These are phyloP conservation scores for Lactifluus piperatus DNA, from an alignment of 768 basidiomycete genomes.

Conservation along the genomic window DNA sequence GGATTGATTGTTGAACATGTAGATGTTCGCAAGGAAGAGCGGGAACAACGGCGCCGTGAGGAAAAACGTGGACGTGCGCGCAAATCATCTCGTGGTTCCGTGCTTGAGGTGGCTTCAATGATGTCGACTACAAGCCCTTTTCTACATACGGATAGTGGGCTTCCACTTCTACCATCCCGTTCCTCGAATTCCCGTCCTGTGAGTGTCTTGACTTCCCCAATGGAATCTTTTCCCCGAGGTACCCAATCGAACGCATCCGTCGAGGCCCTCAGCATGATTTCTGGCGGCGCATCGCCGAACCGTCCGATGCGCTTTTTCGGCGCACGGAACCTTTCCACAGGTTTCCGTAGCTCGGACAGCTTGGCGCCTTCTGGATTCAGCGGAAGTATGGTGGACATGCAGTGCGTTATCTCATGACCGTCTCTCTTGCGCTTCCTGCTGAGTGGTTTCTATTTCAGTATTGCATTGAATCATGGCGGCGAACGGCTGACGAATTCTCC, in stretches of 20 bases:
- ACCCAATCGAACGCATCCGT: slow-evolving; percentile 73
- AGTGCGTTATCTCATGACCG: slow-evolving; percentile 43
- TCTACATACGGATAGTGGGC: slow-evolving; percentile 47
- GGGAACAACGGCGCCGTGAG: slow-evolving; percentile 63
- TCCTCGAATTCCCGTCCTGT: slow-evolving; percentile 36
- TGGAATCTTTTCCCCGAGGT: slow-evolving; percentile 44
- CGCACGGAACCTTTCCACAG: slow-evolving; percentile 57
- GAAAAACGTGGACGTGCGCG: slow-evolving; percentile 49
- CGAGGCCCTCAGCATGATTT: slow-evolving; percentile 67
- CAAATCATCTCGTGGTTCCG: slow-evolving; percentile 66
- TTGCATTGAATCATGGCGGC: slow-evolving; percentile 67
- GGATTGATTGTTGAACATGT: slow-evolving; percentile 88
- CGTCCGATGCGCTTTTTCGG: slow-evolving; percentile 72
- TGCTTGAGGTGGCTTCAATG: slow-evolving; percentile 62
- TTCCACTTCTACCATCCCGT: slow-evolving; percentile 35
- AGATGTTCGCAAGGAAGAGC: slow-evolving; percentile 71
- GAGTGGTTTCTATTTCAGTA: slow-evolving; percentile 32
- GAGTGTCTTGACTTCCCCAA: slow-evolving; percentile 51
- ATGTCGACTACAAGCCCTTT: slow-evolving; percentile 57
- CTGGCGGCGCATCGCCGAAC: slow-evolving; percentile 41
- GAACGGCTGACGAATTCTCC: slow-evolving; percentile 21
- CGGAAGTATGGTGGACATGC: slow-evolving; percentile 90
- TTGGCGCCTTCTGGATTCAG: slow-evolving; percentile 73
- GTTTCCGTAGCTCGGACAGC: slow-evolving; percentile 76
- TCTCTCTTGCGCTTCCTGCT: slow-evolving; percentile 10